A percentile compares a stretch with the other conserved stretches of the same genome.
These are phyloP conservation scores for Lepraria neglecta DNA, from an alignment of 495 filamentous ascomycete species.

Conservation along the genomic window DNA sequence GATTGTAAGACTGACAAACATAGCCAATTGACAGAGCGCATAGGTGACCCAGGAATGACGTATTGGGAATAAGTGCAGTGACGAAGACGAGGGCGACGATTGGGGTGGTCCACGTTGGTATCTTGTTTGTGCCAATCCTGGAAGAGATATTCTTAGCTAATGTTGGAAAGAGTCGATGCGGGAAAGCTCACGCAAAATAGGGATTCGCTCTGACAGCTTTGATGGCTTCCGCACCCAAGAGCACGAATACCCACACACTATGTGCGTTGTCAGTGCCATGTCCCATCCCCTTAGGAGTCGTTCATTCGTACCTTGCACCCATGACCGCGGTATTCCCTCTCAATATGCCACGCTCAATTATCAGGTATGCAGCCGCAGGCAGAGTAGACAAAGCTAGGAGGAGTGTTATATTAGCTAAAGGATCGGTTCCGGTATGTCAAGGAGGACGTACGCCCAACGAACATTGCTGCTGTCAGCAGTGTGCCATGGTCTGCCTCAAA, in stretches of 20 bases:
- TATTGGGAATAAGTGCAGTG: constrained; percentile 68
- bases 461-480: constrained; percentile 72
- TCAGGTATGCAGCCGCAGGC: constrained; percentile 64
- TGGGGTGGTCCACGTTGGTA: constrained; percentile 92
- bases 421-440: not conserved
- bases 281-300: not conserved
- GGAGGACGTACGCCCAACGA: constrained; percentile 75
- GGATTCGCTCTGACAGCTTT: constrained; percentile 71
- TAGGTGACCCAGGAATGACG: constrained; percentile 79
- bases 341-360: constrained; percentile 62
- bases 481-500: constrained; percentile 95
- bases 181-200: constrained; percentile 51
- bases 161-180: constrained; percentile 15
- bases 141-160: constrained; percentile 24
- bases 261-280: not conserved
- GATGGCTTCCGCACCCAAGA: constrained; percentile 76
- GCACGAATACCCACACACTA: constrained; percentile 86
- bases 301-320: constrained; percentile 64
- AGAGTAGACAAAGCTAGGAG: constrained; percentile 67
- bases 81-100: constrained; percentile 62
- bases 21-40: constrained; percentile 78
- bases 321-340: constrained; percentile 60
- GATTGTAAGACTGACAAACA: constrained; percentile 54
- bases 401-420: not conserved
- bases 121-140: constrained; percentile 58